These are phyloP conservation scores for Auricularia sp. DNA, from an alignment of 768 basidiomycete species.

Conservation along the genomic window DNA sequence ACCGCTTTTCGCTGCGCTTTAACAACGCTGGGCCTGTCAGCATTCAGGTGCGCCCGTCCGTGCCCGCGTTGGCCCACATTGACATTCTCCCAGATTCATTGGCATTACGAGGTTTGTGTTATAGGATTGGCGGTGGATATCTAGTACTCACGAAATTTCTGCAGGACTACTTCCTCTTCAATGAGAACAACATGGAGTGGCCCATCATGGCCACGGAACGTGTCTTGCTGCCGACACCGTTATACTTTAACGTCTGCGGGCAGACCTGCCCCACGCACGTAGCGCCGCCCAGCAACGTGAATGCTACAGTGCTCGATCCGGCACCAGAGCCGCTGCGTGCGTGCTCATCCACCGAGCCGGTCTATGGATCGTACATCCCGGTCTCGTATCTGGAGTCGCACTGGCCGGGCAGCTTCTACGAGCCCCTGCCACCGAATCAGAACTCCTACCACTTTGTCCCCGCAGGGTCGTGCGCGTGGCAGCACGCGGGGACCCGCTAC, in stretches of 20 bases:
- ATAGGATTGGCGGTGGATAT: background rate
- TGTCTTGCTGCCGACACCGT: background rate
- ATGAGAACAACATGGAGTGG: constrained; percentile 1
- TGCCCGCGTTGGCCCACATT: background rate
- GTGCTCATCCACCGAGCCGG: background rate
- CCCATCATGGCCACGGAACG: background rate
- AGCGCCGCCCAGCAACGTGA: background rate
- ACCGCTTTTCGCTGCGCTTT: background rate
- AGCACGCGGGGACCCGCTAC: background rate
- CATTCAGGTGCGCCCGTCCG: background rate
- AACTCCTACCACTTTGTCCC: background rate
- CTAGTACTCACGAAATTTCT: background rate
- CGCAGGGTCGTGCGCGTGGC: background rate
- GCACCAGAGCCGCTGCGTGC: background rate
- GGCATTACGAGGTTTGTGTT: background rate
- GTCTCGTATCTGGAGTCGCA: background rate
- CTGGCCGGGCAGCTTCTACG: background rate
- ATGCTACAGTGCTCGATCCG: background rate
- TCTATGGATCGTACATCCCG: background rate
- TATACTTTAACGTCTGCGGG: background rate
- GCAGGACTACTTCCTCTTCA: background rate
- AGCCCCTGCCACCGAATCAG: background rate
- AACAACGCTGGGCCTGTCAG: constrained; percentile 1
- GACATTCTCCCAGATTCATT: background rate
- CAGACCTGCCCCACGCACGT: background rate